Evolutionary conservation across 78 protist genomes (phyloP).

Genomic region (Protostelium mycophagum): DNA sequence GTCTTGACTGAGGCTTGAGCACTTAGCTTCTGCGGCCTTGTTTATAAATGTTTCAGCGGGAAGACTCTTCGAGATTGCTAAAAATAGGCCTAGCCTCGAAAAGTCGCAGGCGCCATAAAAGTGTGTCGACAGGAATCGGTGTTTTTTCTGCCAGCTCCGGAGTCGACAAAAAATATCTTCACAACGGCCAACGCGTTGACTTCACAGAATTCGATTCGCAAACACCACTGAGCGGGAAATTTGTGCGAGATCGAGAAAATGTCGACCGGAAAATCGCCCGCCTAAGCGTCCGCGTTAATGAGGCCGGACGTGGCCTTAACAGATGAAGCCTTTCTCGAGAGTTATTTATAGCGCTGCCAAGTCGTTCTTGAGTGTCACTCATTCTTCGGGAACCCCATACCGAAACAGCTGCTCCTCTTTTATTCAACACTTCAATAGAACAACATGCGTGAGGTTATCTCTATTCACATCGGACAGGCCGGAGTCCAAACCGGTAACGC

Average conservation of each 20-base stretch:
- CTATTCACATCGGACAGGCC: conserved; percentile 93
- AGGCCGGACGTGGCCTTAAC: background rate
- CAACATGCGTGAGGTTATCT: conserved; percentile 77
- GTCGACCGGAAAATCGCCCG: background rate
- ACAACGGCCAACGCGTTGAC: background rate
- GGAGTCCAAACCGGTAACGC: conserved; percentile 95
- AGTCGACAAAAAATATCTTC: too few species aligned
- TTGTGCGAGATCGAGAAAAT: background rate
- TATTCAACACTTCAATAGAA: background rate
- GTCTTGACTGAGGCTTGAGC: background rate
- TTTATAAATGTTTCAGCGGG: background rate
- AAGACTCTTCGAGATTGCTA: too few species aligned
- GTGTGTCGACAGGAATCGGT: too few species aligned
- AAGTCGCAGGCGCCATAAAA: too few species aligned
- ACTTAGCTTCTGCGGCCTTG: background rate
- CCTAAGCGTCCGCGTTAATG: background rate
- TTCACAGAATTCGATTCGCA: background rate
- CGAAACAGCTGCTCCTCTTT: background rate
- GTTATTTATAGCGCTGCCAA: too few species aligned
- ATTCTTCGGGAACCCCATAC: background rate
- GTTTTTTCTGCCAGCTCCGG: too few species aligned
- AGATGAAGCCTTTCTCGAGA: background rate
- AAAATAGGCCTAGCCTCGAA: too few species aligned
- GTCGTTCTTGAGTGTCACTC: background rate
- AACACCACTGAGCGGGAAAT: background rate